Base-by-base conservation (phyloP, 306 rosid genomes). In the Abrus pulchellus region DNA sequence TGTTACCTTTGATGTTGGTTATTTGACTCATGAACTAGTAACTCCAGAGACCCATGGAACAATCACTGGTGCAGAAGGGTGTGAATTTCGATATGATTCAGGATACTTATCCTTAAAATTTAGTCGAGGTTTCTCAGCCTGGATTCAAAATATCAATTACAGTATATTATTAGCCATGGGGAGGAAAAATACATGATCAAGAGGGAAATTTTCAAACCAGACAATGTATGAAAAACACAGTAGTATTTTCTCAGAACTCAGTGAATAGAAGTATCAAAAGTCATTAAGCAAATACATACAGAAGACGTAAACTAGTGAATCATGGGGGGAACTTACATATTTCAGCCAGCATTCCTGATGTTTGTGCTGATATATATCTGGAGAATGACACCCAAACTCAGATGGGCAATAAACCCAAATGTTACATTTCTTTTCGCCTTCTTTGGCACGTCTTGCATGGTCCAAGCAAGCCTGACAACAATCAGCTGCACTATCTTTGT, bases 31-130 rank as follows among this genome's bases (percentile, higher is more conserved):
- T 65, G 75, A 60, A 38, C 86, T 85, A 33, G 78, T 44, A 64
- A 92, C 86, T 76, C 98, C 98, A 63, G 98, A 92, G 63, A 83
- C 98, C 98, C 98, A 94, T 14, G 98, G 98, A 78, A 94, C 97
- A 6, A 88, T 63, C 74, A 88, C 10, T 0, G 98, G 98, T 7
- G 98, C 92, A 13, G 90, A 74, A 27, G 92, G 93, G 79, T 89
- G 91, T 20, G 91, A 79, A 71, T 84, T 82, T 85, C 87, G 84
- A 64, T 92, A 94, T 5, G 88, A 90, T 43, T 92, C 92, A 0
- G 98, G 64, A 82, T 94, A 94, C 89, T 79, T 89, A 77, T 91
- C 84, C 86, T 94, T 92, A 79, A 90, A 94, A 86, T 89, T 94
- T 59, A 80, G 62, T 79, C 72, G 88, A n/a, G 97, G 98, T 9